Conservation (phyloP, 768 basidiomycete genomes). For the Lactifluus echinatus region DNA sequence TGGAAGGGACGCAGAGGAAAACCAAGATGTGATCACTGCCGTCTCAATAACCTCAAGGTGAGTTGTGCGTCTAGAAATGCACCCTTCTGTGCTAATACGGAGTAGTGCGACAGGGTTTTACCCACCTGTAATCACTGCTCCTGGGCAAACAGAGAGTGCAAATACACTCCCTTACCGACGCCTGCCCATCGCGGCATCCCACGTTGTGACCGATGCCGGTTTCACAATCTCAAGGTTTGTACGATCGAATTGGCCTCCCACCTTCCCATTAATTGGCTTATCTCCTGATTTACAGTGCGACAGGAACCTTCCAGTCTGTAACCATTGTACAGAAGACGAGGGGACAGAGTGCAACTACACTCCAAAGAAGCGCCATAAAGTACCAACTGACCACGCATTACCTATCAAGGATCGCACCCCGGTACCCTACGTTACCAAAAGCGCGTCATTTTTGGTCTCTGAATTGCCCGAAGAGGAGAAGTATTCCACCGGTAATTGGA, state of each 20-base stretch:
- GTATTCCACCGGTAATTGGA: slow-evolving; percentile 21
- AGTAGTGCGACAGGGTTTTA: slow-evolving; percentile 60
- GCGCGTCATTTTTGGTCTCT: slow-evolving; percentile 41
- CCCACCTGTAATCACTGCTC: slow-evolving; percentile 67
- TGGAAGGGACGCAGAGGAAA: slow-evolving; percentile 72
- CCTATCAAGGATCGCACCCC: slow-evolving; percentile 31
- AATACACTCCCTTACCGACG: slow-evolving; percentile 65
- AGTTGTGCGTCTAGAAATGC: slow-evolving; percentile 23
- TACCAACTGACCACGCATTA: slow-evolving; percentile 34
- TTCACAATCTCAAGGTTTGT: slow-evolving; percentile 56
- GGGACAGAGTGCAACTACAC: slow-evolving; percentile 59
- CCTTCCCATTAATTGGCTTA: slow-evolving; percentile 3
- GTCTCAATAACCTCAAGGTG: slow-evolving; percentile 63
- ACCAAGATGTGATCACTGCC: slow-evolving; percentile 67
- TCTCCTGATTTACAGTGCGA: slow-evolving; percentile 43
- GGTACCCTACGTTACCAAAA: slow-evolving; percentile 37
- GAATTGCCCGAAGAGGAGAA: slow-evolving; percentile 32
- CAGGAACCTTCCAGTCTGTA: slow-evolving; percentile 61
- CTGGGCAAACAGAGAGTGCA: slow-evolving; percentile 55
- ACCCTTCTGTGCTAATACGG: slow-evolving; percentile 14
- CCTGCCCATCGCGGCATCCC: slow-evolving; percentile 71
- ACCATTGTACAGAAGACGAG: slow-evolving; percentile 50
- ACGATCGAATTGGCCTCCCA: not conserved
- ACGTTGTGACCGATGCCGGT: slow-evolving; percentile 62
- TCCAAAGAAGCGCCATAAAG: slow-evolving; percentile 58